Evolutionary conservation across 441 rosid species (phyloP).

Genomic region (Bruguiera hainesii): DNA sequence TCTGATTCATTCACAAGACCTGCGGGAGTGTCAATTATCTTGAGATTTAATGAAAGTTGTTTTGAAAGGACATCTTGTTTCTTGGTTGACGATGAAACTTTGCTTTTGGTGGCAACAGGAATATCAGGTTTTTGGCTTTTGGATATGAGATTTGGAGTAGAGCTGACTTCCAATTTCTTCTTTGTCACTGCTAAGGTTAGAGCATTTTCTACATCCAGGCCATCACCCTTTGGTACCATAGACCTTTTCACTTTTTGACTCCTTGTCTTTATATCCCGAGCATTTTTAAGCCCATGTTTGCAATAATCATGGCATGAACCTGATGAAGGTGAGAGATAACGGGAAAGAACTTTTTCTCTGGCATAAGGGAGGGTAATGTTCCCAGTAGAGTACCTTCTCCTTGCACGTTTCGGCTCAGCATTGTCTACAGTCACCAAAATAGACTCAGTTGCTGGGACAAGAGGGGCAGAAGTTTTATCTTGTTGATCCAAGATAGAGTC

Average conservation of each 20-base stretch:
- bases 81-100: constrained; percentile 21
- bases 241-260: constrained; percentile 21
- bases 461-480: constrained; percentile 1
- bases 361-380: constrained; percentile 27
- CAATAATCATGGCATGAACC: constrained; percentile 85
- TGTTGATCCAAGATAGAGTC: constrained; percentile 2
- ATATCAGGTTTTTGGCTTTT: constrained; percentile 20
- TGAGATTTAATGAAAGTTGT: constrained; percentile 22
- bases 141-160: constrained; percentile 21
- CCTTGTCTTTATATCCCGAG: constrained; percentile 36
- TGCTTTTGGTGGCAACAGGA: constrained; percentile 17
- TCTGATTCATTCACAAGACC: constrained; percentile 17
- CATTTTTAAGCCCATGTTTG: constrained; percentile 54
- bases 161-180: constrained; percentile 24
- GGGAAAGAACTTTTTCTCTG: constrained; percentile 41
- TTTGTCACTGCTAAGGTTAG: constrained; percentile 26
- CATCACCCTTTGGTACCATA: constrained; percentile 19
- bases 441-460: constrained; percentile 2
- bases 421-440: not conserved
- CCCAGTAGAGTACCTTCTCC: constrained; percentile 46
- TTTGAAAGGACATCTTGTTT: constrained; percentile 22
- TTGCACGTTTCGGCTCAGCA: constrained; percentile 22
- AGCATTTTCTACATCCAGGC: constrained; percentile 19
- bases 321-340: constrained; percentile 61
- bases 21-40: constrained; percentile 20